Conservation (phyloP, 1,139 yeast species). For the Suhomyces anneliseae region DNA sequence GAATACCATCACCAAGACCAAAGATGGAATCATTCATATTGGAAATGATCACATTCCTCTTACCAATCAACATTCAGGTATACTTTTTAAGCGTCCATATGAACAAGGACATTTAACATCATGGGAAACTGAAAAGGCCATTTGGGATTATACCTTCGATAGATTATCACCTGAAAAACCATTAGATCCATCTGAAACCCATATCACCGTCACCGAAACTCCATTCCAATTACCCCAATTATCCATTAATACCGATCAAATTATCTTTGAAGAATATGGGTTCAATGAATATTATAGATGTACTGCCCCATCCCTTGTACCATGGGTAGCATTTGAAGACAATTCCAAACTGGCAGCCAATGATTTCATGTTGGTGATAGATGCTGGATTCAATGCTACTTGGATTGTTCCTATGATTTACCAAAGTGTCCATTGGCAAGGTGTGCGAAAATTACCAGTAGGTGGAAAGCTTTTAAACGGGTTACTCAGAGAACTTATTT, state of each 20-base stretch:
- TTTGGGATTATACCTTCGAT: conserved; percentile 79
- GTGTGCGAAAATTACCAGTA: conserved; percentile 70
- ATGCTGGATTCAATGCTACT: conserved; percentile 85
- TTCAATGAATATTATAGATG: conserved; percentile 66
- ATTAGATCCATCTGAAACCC: conserved; percentile 47
- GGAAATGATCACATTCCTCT: conserved; percentile 66
- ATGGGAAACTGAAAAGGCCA: conserved; percentile 90
- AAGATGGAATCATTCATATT: conserved; percentile 70
- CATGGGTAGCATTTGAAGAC: conserved; percentile 52
- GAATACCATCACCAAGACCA: conserved; percentile 73
- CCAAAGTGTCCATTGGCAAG: conserved; percentile 77
- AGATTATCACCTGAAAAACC: conserved; percentile 32
- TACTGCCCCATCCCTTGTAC: conserved; percentile 65
- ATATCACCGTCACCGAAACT: conserved; percentile 68
- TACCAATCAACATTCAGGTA: conserved; percentile 74
- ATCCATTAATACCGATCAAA: conserved; percentile 85
- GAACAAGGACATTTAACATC: conserved; percentile 87
- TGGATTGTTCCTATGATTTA: conserved; percentile 84
- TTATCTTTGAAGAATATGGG: conserved; percentile 91
- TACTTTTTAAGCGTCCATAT: conserved; percentile 75
- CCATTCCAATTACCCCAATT: conserved; percentile 83
- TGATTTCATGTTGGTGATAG: conserved; percentile 79
- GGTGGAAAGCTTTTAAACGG: conserved; percentile 89
- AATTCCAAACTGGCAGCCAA: conserved; percentile 20
- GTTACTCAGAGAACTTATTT: conserved; percentile 74